A percentile compares a stretch with the other conserved stretches of the same genome.
These are phyloP conservation scores for Carex parvula DNA, from an alignment of 176 grass and related monocot genomes.

Conservation along the genomic window DNA sequence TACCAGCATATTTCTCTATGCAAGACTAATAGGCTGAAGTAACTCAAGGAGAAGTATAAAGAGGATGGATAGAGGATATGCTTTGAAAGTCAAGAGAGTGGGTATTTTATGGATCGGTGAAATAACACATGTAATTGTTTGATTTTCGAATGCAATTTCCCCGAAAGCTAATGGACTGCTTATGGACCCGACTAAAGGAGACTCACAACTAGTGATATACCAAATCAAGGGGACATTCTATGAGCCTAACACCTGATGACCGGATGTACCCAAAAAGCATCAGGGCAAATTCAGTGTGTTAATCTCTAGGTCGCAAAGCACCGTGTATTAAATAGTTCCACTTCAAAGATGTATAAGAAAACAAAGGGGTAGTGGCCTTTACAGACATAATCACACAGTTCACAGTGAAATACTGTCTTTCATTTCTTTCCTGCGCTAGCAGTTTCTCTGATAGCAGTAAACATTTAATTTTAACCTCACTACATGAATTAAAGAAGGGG, in stretches of 20 bases:
- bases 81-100: too few relatives aligned
- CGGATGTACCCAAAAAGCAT: too few relatives aligned
- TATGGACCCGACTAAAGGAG: background rate
- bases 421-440: conserved; percentile 3
- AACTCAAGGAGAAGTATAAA: too few relatives aligned
- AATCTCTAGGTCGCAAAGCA: background rate
- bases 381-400: conserved; percentile 1
- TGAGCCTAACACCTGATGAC: too few relatives aligned
- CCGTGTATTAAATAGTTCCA: background rate
- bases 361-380: background rate
- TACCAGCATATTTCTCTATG: background rate
- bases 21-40: too few relatives aligned
- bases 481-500: background rate
- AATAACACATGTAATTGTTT: too few relatives aligned
- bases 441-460: background rate
- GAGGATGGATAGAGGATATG: too few relatives aligned
- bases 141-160: too few relatives aligned
- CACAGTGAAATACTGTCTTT: background rate
- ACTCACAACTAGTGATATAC: background rate
- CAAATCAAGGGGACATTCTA: background rate
- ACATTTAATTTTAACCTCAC: background rate
- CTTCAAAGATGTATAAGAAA: background rate
- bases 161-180: too few relatives aligned
- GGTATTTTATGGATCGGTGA: too few relatives aligned
- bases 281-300: background rate